A percentile compares a stretch with the other conserved stretches of the same genome.
Evolutionary conservation across 2,329 filamentous ascomycete genomes (phyloP).

Genomic region (Eutypella sp.): DNA sequence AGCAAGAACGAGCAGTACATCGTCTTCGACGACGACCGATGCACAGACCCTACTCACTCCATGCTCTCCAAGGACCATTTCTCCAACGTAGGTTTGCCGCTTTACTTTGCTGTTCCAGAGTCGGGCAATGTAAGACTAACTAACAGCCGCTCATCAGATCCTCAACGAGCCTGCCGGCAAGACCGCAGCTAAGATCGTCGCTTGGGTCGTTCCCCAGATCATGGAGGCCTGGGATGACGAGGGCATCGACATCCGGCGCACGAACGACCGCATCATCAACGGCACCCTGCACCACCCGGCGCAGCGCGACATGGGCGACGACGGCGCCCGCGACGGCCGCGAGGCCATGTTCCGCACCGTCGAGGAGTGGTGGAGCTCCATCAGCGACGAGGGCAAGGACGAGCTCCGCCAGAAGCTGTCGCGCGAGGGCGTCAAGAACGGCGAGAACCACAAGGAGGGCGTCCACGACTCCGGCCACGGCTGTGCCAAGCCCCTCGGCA

Average conservation of each 20-base stretch:
- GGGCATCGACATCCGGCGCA: constrained; percentile 59
- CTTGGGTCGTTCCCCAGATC: constrained; percentile 84
- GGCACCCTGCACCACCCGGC: constrained; percentile 89
- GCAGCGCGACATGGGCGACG: constrained; percentile 62
- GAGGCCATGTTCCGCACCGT: constrained; percentile 74
- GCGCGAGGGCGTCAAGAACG: constrained; percentile 69
- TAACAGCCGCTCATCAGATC: constrained; percentile 39
- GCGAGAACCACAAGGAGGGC: constrained; percentile 81
- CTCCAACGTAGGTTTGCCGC: constrained; percentile 56
- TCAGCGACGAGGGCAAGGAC: constrained; percentile 57
- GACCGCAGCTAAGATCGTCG: constrained; percentile 71
- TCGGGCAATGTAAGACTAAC: background rate
- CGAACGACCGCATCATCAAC: constrained; percentile 70
- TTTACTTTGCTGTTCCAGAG: background rate
- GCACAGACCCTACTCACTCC: constrained; percentile 81
- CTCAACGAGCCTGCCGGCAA: constrained; percentile 86
- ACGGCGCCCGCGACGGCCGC: constrained; percentile 69
- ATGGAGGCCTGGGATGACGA: constrained; percentile 86
- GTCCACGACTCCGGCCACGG: constrained; percentile 81
- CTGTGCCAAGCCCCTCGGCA: constrained; percentile 70
- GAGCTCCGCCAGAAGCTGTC: constrained; percentile 71
- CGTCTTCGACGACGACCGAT: constrained; percentile 76
- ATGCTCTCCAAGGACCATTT: constrained; percentile 98
- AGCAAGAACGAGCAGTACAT: constrained; percentile 79
- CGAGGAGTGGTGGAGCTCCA: constrained; percentile 73